Evolutionary conservation across 1,284 basidiomycete genomes (phyloP).

Genomic region (Naganishia sp.): DNA sequence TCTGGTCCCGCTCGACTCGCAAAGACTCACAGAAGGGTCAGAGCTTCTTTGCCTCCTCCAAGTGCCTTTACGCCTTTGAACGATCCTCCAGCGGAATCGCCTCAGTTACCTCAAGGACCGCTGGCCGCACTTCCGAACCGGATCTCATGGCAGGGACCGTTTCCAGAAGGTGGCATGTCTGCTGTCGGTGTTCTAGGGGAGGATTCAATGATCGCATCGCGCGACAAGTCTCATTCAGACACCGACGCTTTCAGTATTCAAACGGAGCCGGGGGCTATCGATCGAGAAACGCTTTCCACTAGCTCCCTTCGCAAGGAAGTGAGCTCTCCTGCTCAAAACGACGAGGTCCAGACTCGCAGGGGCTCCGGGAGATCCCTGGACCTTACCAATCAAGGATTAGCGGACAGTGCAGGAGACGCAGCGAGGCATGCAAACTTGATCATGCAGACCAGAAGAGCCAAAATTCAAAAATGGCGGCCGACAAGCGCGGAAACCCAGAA

Average conservation of each 20-base stretch:
- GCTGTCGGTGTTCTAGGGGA: background rate
- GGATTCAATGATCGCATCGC: background rate
- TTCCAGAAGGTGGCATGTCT: background rate
- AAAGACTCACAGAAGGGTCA: conserved; percentile 35
- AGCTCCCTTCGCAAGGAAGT: background rate
- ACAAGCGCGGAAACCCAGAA: conserved; percentile 34
- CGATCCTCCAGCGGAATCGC: conserved; percentile 6
- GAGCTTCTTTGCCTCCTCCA: conserved; percentile 41
- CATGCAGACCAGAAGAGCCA: conserved; percentile 59
- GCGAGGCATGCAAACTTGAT: conserved; percentile 59
- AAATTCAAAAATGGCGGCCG: conserved; percentile 59
- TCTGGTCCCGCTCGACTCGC: conserved; percentile 26
- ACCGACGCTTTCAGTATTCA: background rate
- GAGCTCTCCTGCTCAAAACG: background rate
- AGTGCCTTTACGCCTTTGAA: conserved; percentile 29
- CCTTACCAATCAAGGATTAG: background rate
- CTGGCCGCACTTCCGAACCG: background rate
- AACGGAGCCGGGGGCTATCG: background rate
- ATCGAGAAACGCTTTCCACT: background rate
- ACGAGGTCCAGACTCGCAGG: background rate
- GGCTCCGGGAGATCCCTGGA: conserved; percentile 32
- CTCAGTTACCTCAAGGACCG: background rate
- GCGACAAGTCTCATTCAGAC: conserved; percentile 4
- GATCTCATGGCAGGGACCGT: conserved; percentile 14
- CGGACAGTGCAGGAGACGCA: conserved; percentile 53